Percentiles rank a stretch among this genome's conserved stretches.
Evolutionary conservation across 768 basidiomycete species (phyloP).

Genomic region (Suillus hirtellus): DNA sequence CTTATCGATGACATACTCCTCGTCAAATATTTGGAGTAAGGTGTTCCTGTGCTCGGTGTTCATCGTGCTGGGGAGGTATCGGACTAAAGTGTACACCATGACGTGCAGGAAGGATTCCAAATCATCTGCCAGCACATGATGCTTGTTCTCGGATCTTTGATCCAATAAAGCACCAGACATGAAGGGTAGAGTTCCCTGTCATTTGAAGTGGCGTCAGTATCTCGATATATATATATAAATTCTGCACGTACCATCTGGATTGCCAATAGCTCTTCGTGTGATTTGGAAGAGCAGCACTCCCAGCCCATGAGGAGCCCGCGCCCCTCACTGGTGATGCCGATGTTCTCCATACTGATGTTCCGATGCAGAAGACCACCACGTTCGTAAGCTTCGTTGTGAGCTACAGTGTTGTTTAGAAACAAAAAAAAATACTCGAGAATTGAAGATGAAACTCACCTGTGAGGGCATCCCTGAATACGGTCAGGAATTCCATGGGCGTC

Average conservation of each 20-base stretch:
- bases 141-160: conserved; percentile 7
- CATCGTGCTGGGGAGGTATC: conserved; percentile 17
- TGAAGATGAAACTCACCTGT: not conserved
- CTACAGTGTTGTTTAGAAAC: conserved; percentile 11
- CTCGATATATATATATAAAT: not conserved
- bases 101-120: conserved; percentile 15
- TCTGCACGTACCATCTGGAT: not conserved
- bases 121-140: conserved; percentile 5
- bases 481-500: not conserved
- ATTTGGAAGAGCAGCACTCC: conserved; percentile 17
- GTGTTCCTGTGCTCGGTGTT: too few species aligned
- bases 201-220: not conserved
- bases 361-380: conserved; percentile 22
- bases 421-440: not conserved
- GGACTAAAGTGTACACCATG: conserved; percentile 16
- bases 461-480: conserved; percentile 1
- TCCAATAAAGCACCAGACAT: conserved; percentile 24
- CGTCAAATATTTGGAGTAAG: not conserved
- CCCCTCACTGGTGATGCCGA: conserved; percentile 19
- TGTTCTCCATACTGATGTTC: conserved; percentile 26
- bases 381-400: conserved; percentile 19
- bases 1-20: not conserved
- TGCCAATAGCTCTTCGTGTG: not conserved
- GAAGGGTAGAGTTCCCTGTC: conserved; percentile 10
- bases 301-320: conserved; percentile 25